Evolutionary conservation across 306 rosid genomes (phyloP).

Genomic region (Pterocarpus santalinus): DNA sequence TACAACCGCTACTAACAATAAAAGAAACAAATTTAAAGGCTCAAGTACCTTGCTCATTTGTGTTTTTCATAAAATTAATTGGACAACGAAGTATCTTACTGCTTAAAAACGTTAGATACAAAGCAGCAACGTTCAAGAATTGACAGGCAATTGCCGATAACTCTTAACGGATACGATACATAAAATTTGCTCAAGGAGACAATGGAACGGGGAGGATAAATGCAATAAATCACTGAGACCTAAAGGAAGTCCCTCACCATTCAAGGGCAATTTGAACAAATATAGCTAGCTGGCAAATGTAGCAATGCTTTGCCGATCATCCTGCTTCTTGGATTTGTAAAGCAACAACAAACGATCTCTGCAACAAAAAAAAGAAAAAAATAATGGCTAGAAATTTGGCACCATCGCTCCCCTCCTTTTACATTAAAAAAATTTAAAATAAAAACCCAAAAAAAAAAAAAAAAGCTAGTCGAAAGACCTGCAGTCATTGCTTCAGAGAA

Average conservation of each 20-base stretch:
- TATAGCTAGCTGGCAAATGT: slow-evolving; percentile 1
- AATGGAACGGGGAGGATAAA: background rate
- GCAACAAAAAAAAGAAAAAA: background rate
- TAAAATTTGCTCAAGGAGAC: background rate
- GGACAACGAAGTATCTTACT: slow-evolving; percentile 5
- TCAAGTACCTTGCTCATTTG: background rate
- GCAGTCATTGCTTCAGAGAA: too few relatives aligned
- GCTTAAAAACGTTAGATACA: slow-evolving; percentile 29
- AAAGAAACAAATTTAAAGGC: background rate
- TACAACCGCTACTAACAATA: background rate
- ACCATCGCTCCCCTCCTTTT: background rate
- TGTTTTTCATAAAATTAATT: background rate
- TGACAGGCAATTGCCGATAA: slow-evolving; percentile 1
- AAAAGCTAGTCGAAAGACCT: too few relatives aligned
- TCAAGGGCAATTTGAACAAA: background rate
- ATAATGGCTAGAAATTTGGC: background rate
- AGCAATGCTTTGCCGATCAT: background rate
- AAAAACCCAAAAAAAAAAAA: too few relatives aligned
- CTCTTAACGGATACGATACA: slow-evolving; percentile 6
- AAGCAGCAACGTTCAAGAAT: slow-evolving; percentile 14
- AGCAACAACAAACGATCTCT: background rate
- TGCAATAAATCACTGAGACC: slow-evolving; percentile 16
- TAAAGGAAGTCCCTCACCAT: slow-evolving; percentile 13
- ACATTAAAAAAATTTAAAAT: background rate
- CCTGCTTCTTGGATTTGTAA: slow-evolving; percentile 24